phyloP scores from a whole-genome alignment of 441 rosid genomes.

The Eruca vesicaria region DNA sequence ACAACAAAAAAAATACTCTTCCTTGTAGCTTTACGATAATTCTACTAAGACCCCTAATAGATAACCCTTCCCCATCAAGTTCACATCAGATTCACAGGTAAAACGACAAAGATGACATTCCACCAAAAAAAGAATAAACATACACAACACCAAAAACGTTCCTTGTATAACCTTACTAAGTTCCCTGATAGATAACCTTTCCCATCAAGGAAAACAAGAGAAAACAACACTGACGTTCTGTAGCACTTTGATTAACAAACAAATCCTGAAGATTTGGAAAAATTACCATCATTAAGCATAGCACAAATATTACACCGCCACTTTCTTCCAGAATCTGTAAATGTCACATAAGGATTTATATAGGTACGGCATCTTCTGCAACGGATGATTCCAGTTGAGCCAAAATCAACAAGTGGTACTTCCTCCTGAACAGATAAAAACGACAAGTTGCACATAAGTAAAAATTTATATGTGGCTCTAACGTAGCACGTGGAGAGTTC shows the following conservation, averaged over 20 bases:
- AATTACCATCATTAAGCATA: constrained; percentile 88
- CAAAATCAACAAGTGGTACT: constrained; percentile 89
- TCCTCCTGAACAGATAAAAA: constrained; percentile 68
- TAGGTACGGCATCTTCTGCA: constrained; percentile 99
- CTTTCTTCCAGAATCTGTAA: constrained; percentile 96
- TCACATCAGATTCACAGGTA: not conserved
- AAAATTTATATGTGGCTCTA: not conserved
- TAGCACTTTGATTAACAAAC: not conserved
- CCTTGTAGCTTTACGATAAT: constrained; percentile 10
- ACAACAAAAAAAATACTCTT: constrained; percentile 3
- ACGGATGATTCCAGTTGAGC: constrained; percentile 82
- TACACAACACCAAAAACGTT: not conserved
- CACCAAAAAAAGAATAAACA: not conserved
- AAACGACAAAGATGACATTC: not conserved
- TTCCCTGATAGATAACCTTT: not conserved
- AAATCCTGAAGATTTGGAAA: not conserved
- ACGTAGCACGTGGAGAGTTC: constrained; percentile 17
- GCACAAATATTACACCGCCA: constrained; percentile 98
- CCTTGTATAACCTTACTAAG: not conserved
- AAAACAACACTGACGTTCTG: not conserved
- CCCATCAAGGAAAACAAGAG: not conserved
- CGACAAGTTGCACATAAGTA: constrained; percentile 8
- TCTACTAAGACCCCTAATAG: constrained; percentile 9
- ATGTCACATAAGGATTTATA: constrained; percentile 88
- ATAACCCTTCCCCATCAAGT: not conserved